A percentile compares a stretch with the other conserved stretches of the same genome.
Evolutionary conservation across 352 stramenopile species (phyloP).

Genomic region (Albugo laibachii): DNA sequence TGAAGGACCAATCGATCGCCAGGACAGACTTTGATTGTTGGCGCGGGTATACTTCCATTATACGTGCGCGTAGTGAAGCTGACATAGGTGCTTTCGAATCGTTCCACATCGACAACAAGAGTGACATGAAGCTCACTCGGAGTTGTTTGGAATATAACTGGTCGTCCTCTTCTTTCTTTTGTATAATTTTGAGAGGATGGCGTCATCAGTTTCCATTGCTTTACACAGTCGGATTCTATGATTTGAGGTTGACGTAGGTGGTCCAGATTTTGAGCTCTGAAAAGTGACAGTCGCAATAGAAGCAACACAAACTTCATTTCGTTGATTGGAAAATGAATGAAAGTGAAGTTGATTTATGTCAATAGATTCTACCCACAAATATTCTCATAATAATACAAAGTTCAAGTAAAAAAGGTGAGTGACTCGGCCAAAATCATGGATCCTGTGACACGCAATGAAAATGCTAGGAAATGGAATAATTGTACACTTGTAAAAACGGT

Average conservation of each 20-base stretch:
- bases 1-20: constrained; percentile 34
- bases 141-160: constrained; percentile 16
- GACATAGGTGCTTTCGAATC: constrained; percentile 54
- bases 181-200: constrained; percentile 2
- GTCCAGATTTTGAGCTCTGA: too few species aligned
- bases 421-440: too few species aligned
- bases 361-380: too few species aligned
- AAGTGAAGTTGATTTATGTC: too few species aligned
- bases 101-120: constrained; percentile 26
- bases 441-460: too few species aligned
- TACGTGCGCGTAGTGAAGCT: constrained; percentile 55
- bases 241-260: constrained; percentile 11
- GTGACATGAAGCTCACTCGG: constrained; percentile 31
- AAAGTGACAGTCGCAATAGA: too few species aligned
- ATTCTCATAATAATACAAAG: too few species aligned
- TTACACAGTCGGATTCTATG: constrained; percentile 22
- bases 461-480: too few species aligned
- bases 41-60: constrained; percentile 36
- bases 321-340: too few species aligned
- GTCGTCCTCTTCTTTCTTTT: constrained; percentile 5
- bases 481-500: too few species aligned
- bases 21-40: constrained; percentile 53
- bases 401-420: too few species aligned
- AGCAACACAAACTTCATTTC: too few species aligned
- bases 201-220: constrained; percentile 15